A percentile compares a stretch with the other conserved stretches of the same genome.
phyloP scores from a whole-genome alignment of 495 filamentous ascomycete genomes.

The Xylaria venustula region DNA sequence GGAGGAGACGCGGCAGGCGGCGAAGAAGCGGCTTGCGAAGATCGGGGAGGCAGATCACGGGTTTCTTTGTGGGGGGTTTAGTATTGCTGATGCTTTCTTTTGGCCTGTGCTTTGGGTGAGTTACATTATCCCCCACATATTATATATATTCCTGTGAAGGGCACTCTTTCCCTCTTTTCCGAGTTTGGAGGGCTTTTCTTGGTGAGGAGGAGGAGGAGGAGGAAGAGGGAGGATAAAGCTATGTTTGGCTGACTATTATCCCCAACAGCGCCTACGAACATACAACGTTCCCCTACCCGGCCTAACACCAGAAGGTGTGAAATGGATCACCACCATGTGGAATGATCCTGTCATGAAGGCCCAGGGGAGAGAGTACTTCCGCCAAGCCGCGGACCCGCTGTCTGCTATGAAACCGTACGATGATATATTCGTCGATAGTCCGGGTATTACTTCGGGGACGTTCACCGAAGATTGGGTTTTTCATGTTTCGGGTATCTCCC shows the following conservation, averaged over 20 bases:
- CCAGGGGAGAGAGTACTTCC: conserved; percentile 35
- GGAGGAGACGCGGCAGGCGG: conserved; percentile 17
- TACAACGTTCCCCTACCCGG: conserved; percentile 42
- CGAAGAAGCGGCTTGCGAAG: conserved; percentile 27
- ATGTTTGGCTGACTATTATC: no score
- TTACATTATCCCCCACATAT: no score
- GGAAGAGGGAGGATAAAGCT: no score
- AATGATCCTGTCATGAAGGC: conserved; percentile 38
- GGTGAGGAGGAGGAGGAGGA: no score
- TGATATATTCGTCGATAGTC: conserved; percentile 36
- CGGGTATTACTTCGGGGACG: conserved; percentile 33
- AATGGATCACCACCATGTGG: conserved; percentile 51
- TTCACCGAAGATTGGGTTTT: conserved; percentile 43
- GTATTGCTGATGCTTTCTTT: conserved; percentile 42
- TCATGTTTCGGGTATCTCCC: no score
- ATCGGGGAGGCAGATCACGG: conserved; percentile 37
- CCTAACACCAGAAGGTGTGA: conserved; percentile 36
- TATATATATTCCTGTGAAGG: no score
- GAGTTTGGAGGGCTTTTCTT: no score
- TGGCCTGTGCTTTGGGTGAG: conserved; percentile 47
- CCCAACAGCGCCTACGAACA: conserved; percentile 46
- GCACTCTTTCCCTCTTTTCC: no score
- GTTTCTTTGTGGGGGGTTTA: conserved; percentile 40
- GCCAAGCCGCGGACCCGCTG: conserved; percentile 39
- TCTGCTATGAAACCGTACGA: conserved; percentile 40